Conservation (phyloP, 129 eudicot genomes). For the Centrapalus pauciflorus region DNA sequence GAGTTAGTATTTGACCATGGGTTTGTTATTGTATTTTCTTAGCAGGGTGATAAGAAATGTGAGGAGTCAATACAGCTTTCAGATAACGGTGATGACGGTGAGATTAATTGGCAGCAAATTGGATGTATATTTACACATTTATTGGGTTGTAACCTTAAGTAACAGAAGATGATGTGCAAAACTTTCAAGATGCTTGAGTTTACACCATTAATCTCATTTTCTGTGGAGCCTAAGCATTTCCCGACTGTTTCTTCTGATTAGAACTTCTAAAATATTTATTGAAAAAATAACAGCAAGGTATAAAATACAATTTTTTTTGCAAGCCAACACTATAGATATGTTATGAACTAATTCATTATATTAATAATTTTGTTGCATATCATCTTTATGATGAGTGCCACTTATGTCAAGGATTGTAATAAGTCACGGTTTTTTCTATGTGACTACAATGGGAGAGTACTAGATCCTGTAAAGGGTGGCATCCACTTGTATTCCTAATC, state of each 20-base stretch:
- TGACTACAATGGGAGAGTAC: too few relatives aligned
- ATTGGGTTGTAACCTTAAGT: background rate
- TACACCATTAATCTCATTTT: background rate
- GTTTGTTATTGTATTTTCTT: conserved; percentile 9
- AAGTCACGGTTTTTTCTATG: background rate
- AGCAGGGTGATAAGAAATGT: conserved; percentile 18
- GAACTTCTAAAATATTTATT: background rate
- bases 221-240: background rate
- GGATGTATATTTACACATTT: background rate
- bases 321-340: background rate
- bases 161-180: background rate
- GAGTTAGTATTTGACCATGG: conserved; percentile 8
- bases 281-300: background rate
- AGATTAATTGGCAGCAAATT: background rate
- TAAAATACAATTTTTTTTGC: background rate
- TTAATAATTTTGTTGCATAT: background rate
- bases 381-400: background rate
- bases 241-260: background rate
- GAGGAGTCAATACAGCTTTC: conserved; percentile 27
- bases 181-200: background rate
- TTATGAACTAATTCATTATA: background rate
- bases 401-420: background rate
- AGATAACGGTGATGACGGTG: conserved; percentile 29
- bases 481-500: too few relatives aligned
- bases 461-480: too few relatives aligned